Evolutionary conservation across 1,284 basidiomycete species (phyloP), one percentile per base, ranked within the genome.

Genomic region (Apiotrichum laibachii): DNA sequence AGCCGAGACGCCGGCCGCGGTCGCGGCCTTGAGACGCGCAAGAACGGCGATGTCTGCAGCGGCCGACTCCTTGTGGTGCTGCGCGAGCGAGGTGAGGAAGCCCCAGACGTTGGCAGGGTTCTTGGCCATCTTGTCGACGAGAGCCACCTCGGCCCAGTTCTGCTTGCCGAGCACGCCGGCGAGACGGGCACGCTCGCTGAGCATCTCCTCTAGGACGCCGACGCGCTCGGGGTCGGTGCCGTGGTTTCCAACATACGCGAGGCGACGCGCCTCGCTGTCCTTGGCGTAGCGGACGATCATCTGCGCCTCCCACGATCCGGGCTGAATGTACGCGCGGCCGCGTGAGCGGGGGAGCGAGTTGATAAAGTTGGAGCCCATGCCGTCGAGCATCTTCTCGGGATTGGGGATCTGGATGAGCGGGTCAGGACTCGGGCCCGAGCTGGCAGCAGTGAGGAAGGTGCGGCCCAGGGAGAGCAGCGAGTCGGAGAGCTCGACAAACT

Each of bases 101-200:
- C 86, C 85, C 60, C 81, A 81, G 26, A 96, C 92, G 73, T 95
- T 92, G 86, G 88, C 86, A 51, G 92, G 92, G 44, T 85, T 88
- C 77, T 88, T 90, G 6, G 92, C 92, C 93, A 97, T 97, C 80
- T 95, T 97, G 77, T 96, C 92, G 34, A 85, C 84, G 9, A 96
- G 81, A 1, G 87, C 85, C 82, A 95, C 88, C 60, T 90, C 85
- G 0, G 86, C 90, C 80, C 85, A 97, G 64, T 88, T 92, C 46
- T 86, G 81, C 68, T 86, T 85, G 10, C 93, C 92, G 19, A 94
- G 86, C 19, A 96, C 79, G 26, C 80, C 83, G 1, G 93, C 92
- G 11, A 95, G 81, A 68, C 92, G 84, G 10, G 86, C 88, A 22
- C 93, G 84, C 48, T 85, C 85, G 37, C 81, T 80, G 19, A 98